A percentile compares a stretch with the other conserved stretches of the same genome.
phyloP scores from a whole-genome alignment of 768 basidiomycete species.

The Jaapia argillacea region DNA sequence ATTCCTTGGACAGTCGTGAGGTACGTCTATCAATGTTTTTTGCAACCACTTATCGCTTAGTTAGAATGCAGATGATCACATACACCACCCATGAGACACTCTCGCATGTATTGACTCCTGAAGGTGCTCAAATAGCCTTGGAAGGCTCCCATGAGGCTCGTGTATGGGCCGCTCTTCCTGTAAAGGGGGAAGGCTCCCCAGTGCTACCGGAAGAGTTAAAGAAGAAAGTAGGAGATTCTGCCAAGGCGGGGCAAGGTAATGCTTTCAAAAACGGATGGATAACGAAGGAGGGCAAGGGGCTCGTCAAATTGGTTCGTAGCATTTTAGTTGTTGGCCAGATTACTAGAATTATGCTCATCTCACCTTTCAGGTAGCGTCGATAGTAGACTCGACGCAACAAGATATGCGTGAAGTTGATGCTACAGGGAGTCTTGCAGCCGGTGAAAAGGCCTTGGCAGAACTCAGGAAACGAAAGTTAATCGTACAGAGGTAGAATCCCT shows the following conservation, averaged over 20 bases:
- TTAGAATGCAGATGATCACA: slow-evolving; percentile 58
- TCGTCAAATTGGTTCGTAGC: slow-evolving; percentile 72
- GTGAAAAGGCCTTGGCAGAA: slow-evolving; percentile 80
- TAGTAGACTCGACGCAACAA: slow-evolving; percentile 65
- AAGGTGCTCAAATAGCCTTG: slow-evolving; percentile 70
- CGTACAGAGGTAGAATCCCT: slow-evolving; percentile 52
- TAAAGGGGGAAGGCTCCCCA: slow-evolving; percentile 59
- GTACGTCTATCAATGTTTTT: slow-evolving; percentile 30
- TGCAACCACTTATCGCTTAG: slow-evolving; percentile 9
- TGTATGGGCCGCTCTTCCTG: slow-evolving; percentile 80
- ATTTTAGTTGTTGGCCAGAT: not conserved
- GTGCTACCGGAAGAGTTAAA: slow-evolving; percentile 62
- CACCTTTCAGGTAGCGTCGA: slow-evolving; percentile 49
- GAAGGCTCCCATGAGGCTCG: slow-evolving; percentile 92
- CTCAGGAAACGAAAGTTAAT: slow-evolving; percentile 88
- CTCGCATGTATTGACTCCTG: slow-evolving; percentile 66
- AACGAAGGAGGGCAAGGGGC: slow-evolving; percentile 76
- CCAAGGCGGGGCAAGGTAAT: slow-evolving; percentile 89
- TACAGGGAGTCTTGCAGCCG: slow-evolving; percentile 59
- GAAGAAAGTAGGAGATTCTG: slow-evolving; percentile 66
- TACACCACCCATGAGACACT: slow-evolving; percentile 72
- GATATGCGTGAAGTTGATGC: slow-evolving; percentile 67
- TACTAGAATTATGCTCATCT: too few species aligned
- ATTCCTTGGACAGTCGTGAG: slow-evolving; percentile 81
- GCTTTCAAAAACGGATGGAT: slow-evolving; percentile 99